Conservation (phyloP, 805 yeast species). For the Candida insectalens region DNA sequence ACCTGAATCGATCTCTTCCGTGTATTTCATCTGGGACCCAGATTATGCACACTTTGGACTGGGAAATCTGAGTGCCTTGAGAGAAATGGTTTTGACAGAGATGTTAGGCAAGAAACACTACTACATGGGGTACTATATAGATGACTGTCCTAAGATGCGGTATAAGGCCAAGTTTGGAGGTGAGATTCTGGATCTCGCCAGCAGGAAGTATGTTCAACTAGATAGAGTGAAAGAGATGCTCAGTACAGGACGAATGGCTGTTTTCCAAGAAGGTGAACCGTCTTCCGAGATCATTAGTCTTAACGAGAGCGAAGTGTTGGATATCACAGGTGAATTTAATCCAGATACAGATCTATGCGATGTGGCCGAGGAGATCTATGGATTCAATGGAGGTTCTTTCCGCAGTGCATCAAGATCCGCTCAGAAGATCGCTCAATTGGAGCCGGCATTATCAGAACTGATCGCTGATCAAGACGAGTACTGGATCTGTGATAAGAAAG, state of each 20-base stretch:
- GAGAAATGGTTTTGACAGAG: slow-evolving; percentile 52
- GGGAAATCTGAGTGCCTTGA: slow-evolving; percentile 69
- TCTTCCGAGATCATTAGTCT: slow-evolving; percentile 7
- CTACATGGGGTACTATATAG: slow-evolving; percentile 73
- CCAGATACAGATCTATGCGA: slow-evolving; percentile 6
- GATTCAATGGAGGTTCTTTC: slow-evolving; percentile 23
- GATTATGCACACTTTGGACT: slow-evolving; percentile 58
- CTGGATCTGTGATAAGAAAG: slow-evolving; percentile 5
- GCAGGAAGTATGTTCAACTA: slow-evolving; percentile 33
- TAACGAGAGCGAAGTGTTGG: slow-evolving; percentile 7
- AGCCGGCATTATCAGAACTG: slow-evolving; percentile 7
- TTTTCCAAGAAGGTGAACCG: slow-evolving; percentile 3
- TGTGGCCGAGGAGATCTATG: slow-evolving; percentile 30
- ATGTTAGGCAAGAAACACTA: slow-evolving; percentile 44
- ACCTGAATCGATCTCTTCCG: slow-evolving; percentile 71
- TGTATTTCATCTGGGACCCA: slow-evolving; percentile 85
- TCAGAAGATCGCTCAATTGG: neutral
- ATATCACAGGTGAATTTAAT: slow-evolving; percentile 3
- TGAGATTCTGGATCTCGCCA: slow-evolving; percentile 49
- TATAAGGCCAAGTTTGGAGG: slow-evolving; percentile 79
- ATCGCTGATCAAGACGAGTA: slow-evolving; percentile 6
- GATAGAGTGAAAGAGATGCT: slow-evolving; percentile 19
- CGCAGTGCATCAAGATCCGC: slow-evolving; percentile 5
- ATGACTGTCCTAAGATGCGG: slow-evolving; percentile 72
- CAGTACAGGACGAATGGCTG: slow-evolving; percentile 16